Percentiles rank a stretch among this genome's conserved stretches.
Conservation (phyloP, 2,329 filamentous ascomycete genomes). For the Chalara sp. region DNA sequence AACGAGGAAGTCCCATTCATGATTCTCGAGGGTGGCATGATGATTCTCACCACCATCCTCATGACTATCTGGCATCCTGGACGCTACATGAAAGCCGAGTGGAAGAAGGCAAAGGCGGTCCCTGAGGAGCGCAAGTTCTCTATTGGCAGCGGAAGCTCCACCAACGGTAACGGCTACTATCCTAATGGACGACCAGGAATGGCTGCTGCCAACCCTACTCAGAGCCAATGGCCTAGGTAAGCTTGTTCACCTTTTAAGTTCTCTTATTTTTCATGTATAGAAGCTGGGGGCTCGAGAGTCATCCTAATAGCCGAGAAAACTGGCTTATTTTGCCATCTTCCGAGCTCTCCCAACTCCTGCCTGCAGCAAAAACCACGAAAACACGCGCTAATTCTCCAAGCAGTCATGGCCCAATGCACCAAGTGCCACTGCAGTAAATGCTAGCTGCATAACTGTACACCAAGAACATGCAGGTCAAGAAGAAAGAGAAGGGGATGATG, state of each 20-base stretch:
- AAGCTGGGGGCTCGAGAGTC: too few species aligned
- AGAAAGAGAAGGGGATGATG: too few species aligned
- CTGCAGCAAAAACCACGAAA: too few species aligned
- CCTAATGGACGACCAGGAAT: neutral
- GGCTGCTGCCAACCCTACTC: neutral
- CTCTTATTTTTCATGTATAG: too few species aligned
- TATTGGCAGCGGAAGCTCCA: neutral
- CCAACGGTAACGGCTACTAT: neutral
- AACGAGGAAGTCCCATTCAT: conserved; percentile 38
- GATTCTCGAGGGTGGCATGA: conserved; percentile 34
- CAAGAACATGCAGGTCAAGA: too few species aligned
- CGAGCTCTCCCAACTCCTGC: too few species aligned
- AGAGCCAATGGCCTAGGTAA: neutral
- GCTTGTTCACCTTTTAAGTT: neutral
- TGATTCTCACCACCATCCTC: conserved; percentile 22
- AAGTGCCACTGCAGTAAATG: neutral
- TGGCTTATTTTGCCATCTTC: too few species aligned
- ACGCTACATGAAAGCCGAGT: conserved; percentile 4
- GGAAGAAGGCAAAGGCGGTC: conserved; percentile 1
- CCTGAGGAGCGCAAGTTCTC: conserved; percentile 1
- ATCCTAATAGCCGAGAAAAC: too few species aligned
- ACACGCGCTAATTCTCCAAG: too few species aligned
- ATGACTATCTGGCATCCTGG: conserved; percentile 29
- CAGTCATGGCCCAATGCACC: neutral
- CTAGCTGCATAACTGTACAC: too few species aligned